Evolutionary conservation across 495 filamentous ascomycete species (phyloP).

Genomic region (Xanthoparmelia taractica): DNA sequence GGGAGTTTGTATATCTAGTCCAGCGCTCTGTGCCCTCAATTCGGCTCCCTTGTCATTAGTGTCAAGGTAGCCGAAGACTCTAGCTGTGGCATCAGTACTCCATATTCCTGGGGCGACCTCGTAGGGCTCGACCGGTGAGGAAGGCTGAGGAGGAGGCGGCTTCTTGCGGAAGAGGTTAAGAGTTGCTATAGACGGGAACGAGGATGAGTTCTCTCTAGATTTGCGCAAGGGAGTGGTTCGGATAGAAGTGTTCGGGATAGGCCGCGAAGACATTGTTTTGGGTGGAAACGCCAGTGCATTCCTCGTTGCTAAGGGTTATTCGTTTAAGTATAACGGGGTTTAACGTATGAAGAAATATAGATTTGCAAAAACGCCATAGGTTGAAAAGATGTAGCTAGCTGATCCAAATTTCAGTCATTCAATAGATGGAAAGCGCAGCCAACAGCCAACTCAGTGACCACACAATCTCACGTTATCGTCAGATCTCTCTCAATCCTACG

Average conservation of each 20-base stretch:
- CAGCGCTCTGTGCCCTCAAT: constrained; percentile 5
- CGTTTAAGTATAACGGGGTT: constrained; percentile 5
- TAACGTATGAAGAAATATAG: no score
- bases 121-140: constrained; percentile 11
- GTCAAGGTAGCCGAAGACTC: constrained; percentile 15
- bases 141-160: neutral
- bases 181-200: constrained; percentile 14
- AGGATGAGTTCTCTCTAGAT: constrained; percentile 2
- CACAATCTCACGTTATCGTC: neutral
- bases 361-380: neutral
- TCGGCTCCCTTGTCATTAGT: constrained; percentile 4
- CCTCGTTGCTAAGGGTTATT: constrained; percentile 12
- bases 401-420: neutral
- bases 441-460: neutral
- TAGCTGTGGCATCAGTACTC: constrained; percentile 19
- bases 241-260: constrained; percentile 10
- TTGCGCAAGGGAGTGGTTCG: neutral
- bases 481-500: neutral
- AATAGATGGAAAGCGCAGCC: neutral
- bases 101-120: constrained; percentile 18
- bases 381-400: neutral
- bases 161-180: constrained; percentile 13
- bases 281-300: constrained; percentile 13
- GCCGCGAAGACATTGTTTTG: constrained; percentile 9
- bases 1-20: neutral